Evolutionary conservation across 2,329 filamentous ascomycete genomes (phyloP).

Genomic region (Juglanconis oblonga): DNA sequence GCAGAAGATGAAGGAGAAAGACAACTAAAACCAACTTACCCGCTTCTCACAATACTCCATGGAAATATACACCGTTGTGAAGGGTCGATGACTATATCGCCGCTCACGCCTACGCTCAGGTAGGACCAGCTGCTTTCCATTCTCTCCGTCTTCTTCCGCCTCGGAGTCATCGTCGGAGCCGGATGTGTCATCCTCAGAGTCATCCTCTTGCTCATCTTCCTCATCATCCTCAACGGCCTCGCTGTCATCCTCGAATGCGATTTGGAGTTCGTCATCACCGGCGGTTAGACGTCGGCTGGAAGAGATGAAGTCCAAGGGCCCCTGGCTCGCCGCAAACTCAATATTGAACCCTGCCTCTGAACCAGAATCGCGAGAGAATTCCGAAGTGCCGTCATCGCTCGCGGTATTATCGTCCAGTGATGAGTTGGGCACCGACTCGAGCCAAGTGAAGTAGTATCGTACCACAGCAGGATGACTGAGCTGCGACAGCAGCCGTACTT

Average conservation of each 20-base stretch:
- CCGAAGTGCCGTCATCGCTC: conserved; percentile 38
- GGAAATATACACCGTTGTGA: conserved; percentile 84
- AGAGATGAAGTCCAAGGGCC: conserved; percentile 90
- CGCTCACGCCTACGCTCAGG: conserved; percentile 23
- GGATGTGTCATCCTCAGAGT: conserved; percentile 27
- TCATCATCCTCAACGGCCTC: conserved; percentile 41
- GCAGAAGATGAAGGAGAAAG: no score
- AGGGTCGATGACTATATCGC: conserved; percentile 45
- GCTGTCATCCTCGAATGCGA: conserved; percentile 65
- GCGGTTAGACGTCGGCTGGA: conserved; percentile 65
- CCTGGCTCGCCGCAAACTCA: conserved; percentile 68
- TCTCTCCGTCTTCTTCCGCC: conserved; percentile 21
- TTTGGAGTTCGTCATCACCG: conserved; percentile 53
- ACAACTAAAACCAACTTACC: conserved; percentile 39
- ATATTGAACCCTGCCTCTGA: conserved; percentile 40
- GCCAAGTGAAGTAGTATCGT: conserved; percentile 93
- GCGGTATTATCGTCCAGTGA: conserved; percentile 56
- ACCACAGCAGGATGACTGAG: conserved; percentile 85
- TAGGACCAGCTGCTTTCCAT: neutral
- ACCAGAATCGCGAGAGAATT: conserved; percentile 29
- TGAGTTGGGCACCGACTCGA: conserved; percentile 65
- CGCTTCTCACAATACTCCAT: conserved; percentile 98
- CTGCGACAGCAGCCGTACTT: conserved; percentile 85
- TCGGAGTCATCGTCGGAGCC: conserved; percentile 36
- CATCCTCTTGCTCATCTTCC: conserved; percentile 43